phyloP scores from a whole-genome alignment of 495 filamentous ascomycete genomes.

The Aspergillus leporis region DNA sequence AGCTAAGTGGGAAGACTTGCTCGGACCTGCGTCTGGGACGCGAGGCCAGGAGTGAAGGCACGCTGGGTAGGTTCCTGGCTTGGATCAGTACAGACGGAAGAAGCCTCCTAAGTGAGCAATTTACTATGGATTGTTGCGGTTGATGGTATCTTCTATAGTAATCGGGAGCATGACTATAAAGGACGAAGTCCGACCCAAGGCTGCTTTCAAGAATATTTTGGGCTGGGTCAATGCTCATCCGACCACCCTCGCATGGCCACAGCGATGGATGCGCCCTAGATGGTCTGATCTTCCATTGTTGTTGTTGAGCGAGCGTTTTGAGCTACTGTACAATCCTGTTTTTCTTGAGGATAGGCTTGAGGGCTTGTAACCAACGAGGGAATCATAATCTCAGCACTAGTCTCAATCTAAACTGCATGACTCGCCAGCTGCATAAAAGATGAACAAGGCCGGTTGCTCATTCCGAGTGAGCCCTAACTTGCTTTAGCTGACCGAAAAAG shows the following conservation, averaged over 20 bases:
- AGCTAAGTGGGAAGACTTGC: neutral
- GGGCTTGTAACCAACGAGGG: too few species aligned
- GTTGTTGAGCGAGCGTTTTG: too few species aligned
- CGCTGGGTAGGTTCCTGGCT: slow-evolving; percentile 1
- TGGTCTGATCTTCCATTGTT: too few species aligned
- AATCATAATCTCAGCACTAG: too few species aligned
- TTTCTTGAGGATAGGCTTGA: too few species aligned
- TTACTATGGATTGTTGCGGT: neutral
- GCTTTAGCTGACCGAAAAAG: neutral
- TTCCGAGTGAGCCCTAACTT: neutral
- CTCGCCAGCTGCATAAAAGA: neutral
- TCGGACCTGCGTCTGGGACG: neutral
- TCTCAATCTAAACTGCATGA: too few species aligned
- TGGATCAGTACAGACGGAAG: slow-evolving; percentile 3
- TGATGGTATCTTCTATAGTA: slow-evolving; percentile 8
- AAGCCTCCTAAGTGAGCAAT: neutral
- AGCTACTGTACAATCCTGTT: too few species aligned
- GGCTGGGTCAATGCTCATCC: neutral
- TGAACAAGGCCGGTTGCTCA: neutral
- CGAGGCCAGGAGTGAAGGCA: neutral
- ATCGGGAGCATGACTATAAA: neutral
- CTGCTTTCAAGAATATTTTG: slow-evolving; percentile 2
- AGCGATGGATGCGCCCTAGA: neutral
- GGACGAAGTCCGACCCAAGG: neutral
- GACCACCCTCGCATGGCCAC: slow-evolving; percentile 3